Evolutionary conservation across 2,329 filamentous ascomycete species (phyloP), one percentile per base, ranked within the genome.

Genomic region (Xylariaceae sp.): DNA sequence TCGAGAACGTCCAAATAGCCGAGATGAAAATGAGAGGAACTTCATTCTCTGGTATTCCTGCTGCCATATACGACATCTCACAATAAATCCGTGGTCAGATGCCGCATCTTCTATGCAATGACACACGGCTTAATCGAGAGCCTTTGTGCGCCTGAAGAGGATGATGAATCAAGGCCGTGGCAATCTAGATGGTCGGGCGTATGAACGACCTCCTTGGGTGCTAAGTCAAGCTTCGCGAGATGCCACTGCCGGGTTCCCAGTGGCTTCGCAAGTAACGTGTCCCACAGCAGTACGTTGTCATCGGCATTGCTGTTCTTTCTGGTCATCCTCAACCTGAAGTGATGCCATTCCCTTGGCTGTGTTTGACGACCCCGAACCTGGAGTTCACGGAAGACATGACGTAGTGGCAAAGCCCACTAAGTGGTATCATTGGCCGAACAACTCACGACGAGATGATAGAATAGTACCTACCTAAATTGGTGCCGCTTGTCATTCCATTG

Each of bases 171-270:
- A 17, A 30, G 45, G 13, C 18, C 34, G 55, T 42, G 15, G 52
- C n/a, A 42, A 57, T 39, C n/a, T 48, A 23, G 54, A 50, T 56
- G 50, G 23, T 15, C 37, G 30, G 9, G 53, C 18, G n/a, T 49
- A 49, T 45, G 52, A 56, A 49, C 15, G 56, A 44, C 45, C 39
- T 10, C 23, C 17, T 48, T 51, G 23, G 51, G 11, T 56, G 52
- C 45, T 55, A 48, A 45, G 55, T 35, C 18, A 39, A 57, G 48
- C 56, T 54, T 54, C 17, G 45, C 13, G 56, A 49, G 52, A 55
- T 55, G 49, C 47, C 49, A 57, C 57, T 53, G 50, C 55, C 10
- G 35, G n/a, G 37, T 47, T 56, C 62, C 59, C 59, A 62, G 57
- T 62, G 62, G 55, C 55, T 49, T 58, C 45, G 45, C 35, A 45